Evolutionary conservation across 495 filamentous ascomycete species (phyloP), one percentile per base, ranked within the genome.

Genomic region (Neurospora sp.): DNA sequence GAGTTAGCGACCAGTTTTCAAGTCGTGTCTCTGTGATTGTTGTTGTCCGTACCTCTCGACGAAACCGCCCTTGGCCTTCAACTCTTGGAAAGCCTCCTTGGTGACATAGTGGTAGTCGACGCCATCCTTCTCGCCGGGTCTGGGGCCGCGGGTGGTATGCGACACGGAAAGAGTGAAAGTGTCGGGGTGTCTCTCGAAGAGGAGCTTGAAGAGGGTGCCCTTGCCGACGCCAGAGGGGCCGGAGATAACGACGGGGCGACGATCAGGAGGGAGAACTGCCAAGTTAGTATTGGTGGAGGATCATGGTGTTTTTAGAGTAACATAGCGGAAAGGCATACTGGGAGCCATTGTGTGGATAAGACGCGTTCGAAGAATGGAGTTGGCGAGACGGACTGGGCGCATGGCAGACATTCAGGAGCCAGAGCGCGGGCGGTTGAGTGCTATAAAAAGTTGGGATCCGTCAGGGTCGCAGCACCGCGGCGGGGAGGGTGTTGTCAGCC

Each of bases 201-300:
- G 90, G 20, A 88, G 84, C 75, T 90, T 89, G 74, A 96, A 89
- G 31, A 98, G 87, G 35, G 95, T 97, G 68, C 89, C 91, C 87
- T 98, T 97, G 61, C 95, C 95, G 12, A 92, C 88, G 77, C 95
- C 94, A 9, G 88, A 91, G 20, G 94, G 94, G 39, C 93, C 95
- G 22, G 91, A 96, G 77, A 97, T 89, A 42, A 97, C 92, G 75
- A 98, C 87, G 8, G 94, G 94, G 16, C 89, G 85, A 73, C 72
- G 75, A 77, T 86, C 82, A 38, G 81, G 71, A 0, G 82, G 82
- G 11, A 79, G 80, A 69, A 22, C 41, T 70, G 68, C 46, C 18
- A 65, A 41, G 35, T 71, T 39, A 22, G 41, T 40, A 40, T 9
- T 3, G 70, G 71, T 12, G 65, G 44, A 70, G 65, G 48, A 40